Conservation (phyloP, 768 basidiomycete species). For the Rhizopogon salebrosus region DNA sequence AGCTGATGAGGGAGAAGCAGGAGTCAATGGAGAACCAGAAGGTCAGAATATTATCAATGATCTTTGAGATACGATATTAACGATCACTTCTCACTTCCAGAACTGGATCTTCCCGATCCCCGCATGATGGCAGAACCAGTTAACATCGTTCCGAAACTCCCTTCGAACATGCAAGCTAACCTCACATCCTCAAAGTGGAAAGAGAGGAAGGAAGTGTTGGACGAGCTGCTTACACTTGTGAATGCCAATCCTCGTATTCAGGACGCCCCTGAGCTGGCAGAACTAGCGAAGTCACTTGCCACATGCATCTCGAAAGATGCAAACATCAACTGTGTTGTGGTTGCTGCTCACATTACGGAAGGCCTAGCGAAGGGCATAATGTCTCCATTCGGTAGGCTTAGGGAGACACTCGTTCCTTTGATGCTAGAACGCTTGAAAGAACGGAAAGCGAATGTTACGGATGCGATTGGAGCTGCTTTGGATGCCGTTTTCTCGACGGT, state of each 20-base stretch:
- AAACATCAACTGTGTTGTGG: slow-evolving; percentile 93
- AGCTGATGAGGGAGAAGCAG: slow-evolving; percentile 30
- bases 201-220: slow-evolving; percentile 88
- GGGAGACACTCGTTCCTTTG: slow-evolving; percentile 64
- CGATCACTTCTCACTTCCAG: slow-evolving; percentile 25
- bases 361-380: slow-evolving; percentile 81
- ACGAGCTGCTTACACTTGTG: slow-evolving; percentile 71
- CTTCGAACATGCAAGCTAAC: slow-evolving; percentile 64
- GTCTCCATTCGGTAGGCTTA: slow-evolving; percentile 66
- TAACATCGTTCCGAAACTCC: slow-evolving; percentile 71
- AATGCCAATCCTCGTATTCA: slow-evolving; percentile 69
- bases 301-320: slow-evolving; percentile 81
- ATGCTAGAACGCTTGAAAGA: slow-evolving; percentile 93
- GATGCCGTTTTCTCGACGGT: slow-evolving; percentile 88
- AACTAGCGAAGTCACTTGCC: slow-evolving; percentile 73
- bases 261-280: slow-evolving; percentile 72
- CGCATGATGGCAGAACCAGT: slow-evolving; percentile 76
- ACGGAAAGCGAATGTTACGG: slow-evolving; percentile 85
- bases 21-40: slow-evolving; percentile 46
- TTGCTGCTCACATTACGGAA: slow-evolving; percentile 81
- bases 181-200: slow-evolving; percentile 97
- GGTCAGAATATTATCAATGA: slow-evolving; percentile 30
- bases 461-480: slow-evolving; percentile 79
- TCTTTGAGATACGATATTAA: neutral
- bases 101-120: slow-evolving; percentile 63